phyloP scores from a whole-genome alignment of 2,329 filamentous ascomycete genomes.

The Penicillium freii region DNA sequence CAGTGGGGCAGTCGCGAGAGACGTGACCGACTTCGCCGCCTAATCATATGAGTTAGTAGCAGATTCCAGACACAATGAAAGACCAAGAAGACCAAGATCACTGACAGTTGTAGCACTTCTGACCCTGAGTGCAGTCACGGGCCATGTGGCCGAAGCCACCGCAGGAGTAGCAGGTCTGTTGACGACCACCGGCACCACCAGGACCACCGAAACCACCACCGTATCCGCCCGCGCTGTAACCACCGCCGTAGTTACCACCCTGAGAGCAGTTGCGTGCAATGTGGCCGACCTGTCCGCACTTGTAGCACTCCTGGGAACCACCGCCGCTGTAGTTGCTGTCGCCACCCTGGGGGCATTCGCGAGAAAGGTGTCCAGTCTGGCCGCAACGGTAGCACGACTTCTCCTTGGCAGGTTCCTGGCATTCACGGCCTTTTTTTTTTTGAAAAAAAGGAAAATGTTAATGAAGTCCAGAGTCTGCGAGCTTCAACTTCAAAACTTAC shows the following conservation, averaged over 20 bases:
- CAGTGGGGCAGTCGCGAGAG: constrained; percentile 92
- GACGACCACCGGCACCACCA: constrained; percentile 53
- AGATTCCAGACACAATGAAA: not conserved
- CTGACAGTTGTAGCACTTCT: constrained; percentile 99
- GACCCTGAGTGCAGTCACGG: constrained; percentile 96
- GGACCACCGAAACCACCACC: constrained; percentile 52
- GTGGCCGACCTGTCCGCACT: constrained; percentile 95
- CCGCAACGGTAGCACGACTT: constrained; percentile 67
- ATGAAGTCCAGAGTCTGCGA: constrained; percentile 2
- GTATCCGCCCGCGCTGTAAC: constrained; percentile 44
- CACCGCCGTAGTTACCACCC: constrained; percentile 51
- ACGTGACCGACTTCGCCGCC: constrained; percentile 87
- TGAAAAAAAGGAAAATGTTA: too few species aligned
- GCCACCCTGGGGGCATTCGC: constrained; percentile 60
- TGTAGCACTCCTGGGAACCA: constrained; percentile 80
- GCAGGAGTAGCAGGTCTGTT: constrained; percentile 97
- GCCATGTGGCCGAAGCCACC: constrained; percentile 97
- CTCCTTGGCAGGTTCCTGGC: constrained; percentile 84
- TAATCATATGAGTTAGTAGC: constrained; percentile 28
- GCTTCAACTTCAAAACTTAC: constrained; percentile 52
- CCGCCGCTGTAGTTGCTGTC: constrained; percentile 47
- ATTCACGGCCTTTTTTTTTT: constrained; percentile 73
- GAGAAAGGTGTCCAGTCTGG: constrained; percentile 83
- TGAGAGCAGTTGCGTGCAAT: constrained; percentile 71
- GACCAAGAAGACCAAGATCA: constrained; percentile 7